Conservation (phyloP, 345 rosid species). For the Brassica rapa region DNA sequence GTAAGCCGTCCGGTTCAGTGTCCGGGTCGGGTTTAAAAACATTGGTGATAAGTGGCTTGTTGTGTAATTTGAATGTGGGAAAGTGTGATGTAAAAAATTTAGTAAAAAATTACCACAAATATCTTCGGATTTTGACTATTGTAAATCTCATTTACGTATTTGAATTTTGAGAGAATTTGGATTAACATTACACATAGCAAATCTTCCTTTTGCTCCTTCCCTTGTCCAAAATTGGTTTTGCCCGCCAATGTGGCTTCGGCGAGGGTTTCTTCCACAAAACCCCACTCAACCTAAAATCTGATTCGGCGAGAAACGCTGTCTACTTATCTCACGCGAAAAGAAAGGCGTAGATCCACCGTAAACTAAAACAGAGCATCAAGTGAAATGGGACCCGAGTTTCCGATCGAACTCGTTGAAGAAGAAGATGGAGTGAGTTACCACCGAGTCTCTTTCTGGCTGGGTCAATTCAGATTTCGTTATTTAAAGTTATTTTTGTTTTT, state of each 20-base stretch:
- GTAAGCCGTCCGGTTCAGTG: too few relatives aligned
- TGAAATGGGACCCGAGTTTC: constrained; percentile 45
- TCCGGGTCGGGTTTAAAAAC: too few relatives aligned
- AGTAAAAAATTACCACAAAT: too few relatives aligned
- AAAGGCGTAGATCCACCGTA: not conserved
- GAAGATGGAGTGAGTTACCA: constrained; percentile 49
- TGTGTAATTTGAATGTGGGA: too few relatives aligned
- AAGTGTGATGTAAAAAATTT: too few relatives aligned
- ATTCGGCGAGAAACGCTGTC: not conserved
- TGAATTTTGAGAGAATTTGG: too few relatives aligned
- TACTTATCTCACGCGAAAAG: not conserved
- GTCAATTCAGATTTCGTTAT: not conserved
- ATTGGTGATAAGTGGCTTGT: too few relatives aligned
- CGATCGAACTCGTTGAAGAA: constrained; percentile 43
- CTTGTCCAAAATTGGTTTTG: not conserved
- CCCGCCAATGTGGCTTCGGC: constrained; percentile 23
- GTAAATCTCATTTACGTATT: too few relatives aligned
- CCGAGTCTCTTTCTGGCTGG: constrained; percentile 19
- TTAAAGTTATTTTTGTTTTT: not conserved
- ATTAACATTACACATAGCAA: too few relatives aligned
- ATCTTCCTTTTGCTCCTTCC: not conserved
- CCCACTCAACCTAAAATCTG: not conserved
- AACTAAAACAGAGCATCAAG: not conserved
- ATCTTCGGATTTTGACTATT: too few relatives aligned
- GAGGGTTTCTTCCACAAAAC: constrained; percentile 26